Percentiles rank a stretch among this genome's conserved stretches.
Conservation (phyloP, 352 stramenopile genomes). For the Lagenidium sp. region DNA sequence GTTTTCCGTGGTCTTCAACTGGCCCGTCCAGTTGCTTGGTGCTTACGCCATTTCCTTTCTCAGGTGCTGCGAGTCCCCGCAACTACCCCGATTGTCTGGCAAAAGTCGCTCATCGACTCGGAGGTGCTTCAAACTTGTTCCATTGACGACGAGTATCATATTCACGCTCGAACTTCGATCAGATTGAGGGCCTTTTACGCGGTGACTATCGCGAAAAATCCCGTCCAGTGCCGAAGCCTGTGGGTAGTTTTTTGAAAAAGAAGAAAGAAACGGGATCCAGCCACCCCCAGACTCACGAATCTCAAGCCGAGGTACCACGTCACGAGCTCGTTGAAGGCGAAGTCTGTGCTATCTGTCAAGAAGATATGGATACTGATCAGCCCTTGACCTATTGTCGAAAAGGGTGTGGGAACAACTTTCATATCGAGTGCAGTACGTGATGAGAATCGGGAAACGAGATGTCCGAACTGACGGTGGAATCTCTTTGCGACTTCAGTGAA, state of each 20-base stretch:
- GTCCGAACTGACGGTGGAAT: too few relatives aligned
- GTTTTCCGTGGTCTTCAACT: neutral
- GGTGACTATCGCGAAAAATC: slow-evolving; percentile 46
- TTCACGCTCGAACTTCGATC: neutral
- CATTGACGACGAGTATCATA: neutral
- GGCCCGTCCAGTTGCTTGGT: neutral
- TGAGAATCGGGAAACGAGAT: too few relatives aligned
- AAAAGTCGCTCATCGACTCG: slow-evolving; percentile 79
- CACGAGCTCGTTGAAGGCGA: slow-evolving; percentile 63
- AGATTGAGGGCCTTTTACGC: slow-evolving; percentile 60
- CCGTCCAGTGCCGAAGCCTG: slow-evolving; percentile 11
- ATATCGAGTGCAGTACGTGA: slow-evolving; percentile 54
- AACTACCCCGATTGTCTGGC: slow-evolving; percentile 66
- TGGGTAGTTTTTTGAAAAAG: slow-evolving; percentile 33
- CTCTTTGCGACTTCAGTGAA: too few relatives aligned
- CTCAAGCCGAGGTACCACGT: slow-evolving; percentile 26
- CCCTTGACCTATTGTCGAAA: slow-evolving; percentile 68
- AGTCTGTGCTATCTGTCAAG: slow-evolving; percentile 79
- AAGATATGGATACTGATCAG: slow-evolving; percentile 60
- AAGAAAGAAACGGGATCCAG: slow-evolving; percentile 24
- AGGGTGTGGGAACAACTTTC: slow-evolving; percentile 71
- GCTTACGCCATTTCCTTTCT: neutral
- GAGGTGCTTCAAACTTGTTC: slow-evolving; percentile 25
- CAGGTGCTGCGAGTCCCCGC: slow-evolving; percentile 60
- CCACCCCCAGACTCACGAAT: slow-evolving; percentile 10